Conservation (phyloP, 768 basidiomycete genomes). For the Chlorophyllum brunneum region DNA sequence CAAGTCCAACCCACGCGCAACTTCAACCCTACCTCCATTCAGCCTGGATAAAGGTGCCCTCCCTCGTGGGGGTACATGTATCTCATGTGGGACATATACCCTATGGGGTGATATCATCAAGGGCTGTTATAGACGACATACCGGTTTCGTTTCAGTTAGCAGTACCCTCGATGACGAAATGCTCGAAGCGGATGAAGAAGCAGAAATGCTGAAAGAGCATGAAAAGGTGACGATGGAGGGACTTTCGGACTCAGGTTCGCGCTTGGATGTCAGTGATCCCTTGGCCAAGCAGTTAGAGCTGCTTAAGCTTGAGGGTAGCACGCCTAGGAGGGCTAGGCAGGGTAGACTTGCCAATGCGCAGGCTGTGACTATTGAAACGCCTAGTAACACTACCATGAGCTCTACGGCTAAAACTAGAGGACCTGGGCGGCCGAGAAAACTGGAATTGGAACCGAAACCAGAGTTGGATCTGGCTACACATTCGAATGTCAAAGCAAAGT, state of each 20-base stretch:
- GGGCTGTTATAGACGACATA: constrained; percentile 52
- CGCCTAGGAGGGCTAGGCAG: background rate
- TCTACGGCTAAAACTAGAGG: too few relatives aligned
- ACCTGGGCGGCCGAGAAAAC: background rate
- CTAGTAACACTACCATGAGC: too few relatives aligned
- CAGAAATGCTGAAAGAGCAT: constrained; percentile 3
- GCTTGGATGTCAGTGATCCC: background rate
- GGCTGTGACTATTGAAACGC: too few relatives aligned
- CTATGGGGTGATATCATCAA: constrained; percentile 71
- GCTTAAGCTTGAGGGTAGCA: background rate
- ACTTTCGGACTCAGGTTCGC: constrained; percentile 13
- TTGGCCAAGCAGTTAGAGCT: background rate
- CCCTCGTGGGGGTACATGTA: constrained; percentile 62
- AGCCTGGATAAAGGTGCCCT: constrained; percentile 29
- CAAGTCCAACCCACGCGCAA: background rate
- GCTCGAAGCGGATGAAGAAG: constrained; percentile 25
- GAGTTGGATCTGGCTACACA: background rate
- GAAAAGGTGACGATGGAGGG: constrained; percentile 5
- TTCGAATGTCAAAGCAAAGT: background rate
- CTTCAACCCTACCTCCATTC: background rate
- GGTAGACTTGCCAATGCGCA: too few relatives aligned
- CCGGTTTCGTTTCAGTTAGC: constrained; percentile 27
- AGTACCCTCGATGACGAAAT: constrained; percentile 25
- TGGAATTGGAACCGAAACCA: background rate
- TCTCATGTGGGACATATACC: constrained; percentile 45